Evolutionary conservation across 345 rosid genomes (phyloP), one percentile per base, ranked within the genome.

Genomic region (Salix koriyanagi): DNA sequence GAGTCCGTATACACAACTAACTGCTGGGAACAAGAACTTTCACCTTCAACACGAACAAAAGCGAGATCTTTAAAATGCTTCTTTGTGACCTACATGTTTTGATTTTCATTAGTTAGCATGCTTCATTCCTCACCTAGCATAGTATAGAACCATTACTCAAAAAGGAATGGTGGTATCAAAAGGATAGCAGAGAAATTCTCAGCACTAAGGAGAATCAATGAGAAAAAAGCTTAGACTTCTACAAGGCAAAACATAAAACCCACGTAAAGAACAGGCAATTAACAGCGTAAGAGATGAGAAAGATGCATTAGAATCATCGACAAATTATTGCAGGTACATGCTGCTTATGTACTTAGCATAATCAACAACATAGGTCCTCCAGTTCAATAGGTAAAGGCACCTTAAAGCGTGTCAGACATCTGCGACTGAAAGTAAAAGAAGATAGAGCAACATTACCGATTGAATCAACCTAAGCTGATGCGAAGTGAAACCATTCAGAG

Each of bases 11-110:
- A 93, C 73, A 93, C 96, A 48, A 91, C 82, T 25, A 91, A 80
- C 25, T 76, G 83, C 68, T 88, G 90, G 18, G 86, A 81, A 76
- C 19, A 25, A 0, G 88, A 80, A 37, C 73, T 81, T 80, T 84
- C 88, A 65, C 82, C 85, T 71, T 69, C 75, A 39, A 67, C 69
- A 79, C 65, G 86, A 69, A 91, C 82, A 83, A 71, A 90, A 4
- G 81, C 83, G 75, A 93, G 97, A 86, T 92, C 93, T 77, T 86
- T 83, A 84, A 96, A 96, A 84, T 91, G 92, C 82, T 89, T 92
- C 77, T 80, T 74, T 14, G 81, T 70, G 28, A 91, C 89, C 99
- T 93, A 77, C 78, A 69, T 41, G 32, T 16, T 46, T 54, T 65
- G 26, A 71, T 52, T 25, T 61, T 36, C 66, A 67, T 39, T 60